A percentile compares a stretch with the other conserved stretches of the same genome.
Conservation (phyloP, 805 yeast species). For the Starmerella potacharoeniae region DNA sequence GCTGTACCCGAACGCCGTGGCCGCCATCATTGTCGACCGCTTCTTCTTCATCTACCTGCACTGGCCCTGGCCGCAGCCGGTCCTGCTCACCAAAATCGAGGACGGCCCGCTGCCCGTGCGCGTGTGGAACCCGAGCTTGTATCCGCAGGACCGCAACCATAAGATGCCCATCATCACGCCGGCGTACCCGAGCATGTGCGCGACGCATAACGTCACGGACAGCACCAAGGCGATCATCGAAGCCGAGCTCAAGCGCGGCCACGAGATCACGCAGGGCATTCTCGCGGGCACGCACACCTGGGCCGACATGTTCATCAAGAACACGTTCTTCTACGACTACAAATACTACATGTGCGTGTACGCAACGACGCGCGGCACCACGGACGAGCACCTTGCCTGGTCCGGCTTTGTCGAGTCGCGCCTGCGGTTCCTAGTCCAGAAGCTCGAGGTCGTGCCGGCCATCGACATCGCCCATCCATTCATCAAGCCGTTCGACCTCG, state of each 20-base stretch:
- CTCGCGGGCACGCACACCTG: conserved; percentile 52
- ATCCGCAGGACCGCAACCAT: conserved; percentile 80
- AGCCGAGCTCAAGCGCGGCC: conserved; percentile 69
- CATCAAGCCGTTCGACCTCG: conserved; percentile 58
- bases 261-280: conserved; percentile 58
- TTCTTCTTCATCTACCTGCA: conserved; percentile 75
- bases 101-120: conserved; percentile 95
- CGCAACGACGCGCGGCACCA: conserved; percentile 59
- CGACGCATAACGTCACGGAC: conserved; percentile 86
- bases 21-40: conserved; percentile 80
- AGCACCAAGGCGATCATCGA: conserved; percentile 78
- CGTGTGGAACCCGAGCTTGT: conserved; percentile 91
- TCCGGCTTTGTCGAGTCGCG: conserved; percentile 88
- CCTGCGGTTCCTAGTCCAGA: conserved; percentile 67
- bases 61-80: conserved; percentile 99
- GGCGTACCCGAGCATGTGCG: conserved; percentile 98
- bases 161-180: conserved; percentile 98
- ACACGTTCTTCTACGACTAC: conserved; percentile 70
- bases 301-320: conserved; percentile 66
- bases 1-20: conserved; percentile 88
- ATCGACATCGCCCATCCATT: conserved; percentile 82
- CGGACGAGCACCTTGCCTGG: conserved; percentile 83
- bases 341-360: conserved; percentile 77
- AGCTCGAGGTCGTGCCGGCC: conserved; percentile 66
- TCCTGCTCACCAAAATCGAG: conserved; percentile 79